Evolutionary conservation across 148 eudicot species (phyloP).

Genomic region (Pouteria glomerata): DNA sequence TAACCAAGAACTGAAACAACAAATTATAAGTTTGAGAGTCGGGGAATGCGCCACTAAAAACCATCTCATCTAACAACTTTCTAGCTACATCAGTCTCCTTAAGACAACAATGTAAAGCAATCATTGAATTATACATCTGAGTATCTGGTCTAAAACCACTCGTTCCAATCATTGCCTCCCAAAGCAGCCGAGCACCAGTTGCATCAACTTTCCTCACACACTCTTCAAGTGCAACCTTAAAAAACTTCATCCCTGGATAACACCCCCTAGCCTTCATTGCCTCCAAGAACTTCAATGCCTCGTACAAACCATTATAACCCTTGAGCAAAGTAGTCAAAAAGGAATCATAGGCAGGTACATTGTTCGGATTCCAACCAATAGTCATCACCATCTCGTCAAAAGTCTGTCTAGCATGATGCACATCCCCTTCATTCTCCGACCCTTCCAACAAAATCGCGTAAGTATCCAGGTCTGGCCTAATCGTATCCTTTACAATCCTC

Average conservation of each 20-base stretch:
- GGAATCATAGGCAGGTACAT: constrained; percentile 62
- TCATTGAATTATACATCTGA: constrained; percentile 62
- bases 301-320: constrained; percentile 49
- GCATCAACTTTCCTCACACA: constrained; percentile 50
- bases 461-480: constrained; percentile 55
- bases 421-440: constrained; percentile 67
- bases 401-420: constrained; percentile 38
- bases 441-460: constrained; percentile 83
- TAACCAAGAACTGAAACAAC: constrained; percentile 44
- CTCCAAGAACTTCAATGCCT: constrained; percentile 50
- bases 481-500: constrained; percentile 26
- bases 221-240: constrained; percentile 54
- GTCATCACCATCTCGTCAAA: constrained; percentile 61
- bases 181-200: constrained; percentile 46
- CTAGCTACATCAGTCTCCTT: constrained; percentile 43
- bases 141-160: constrained; percentile 48
- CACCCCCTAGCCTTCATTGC: constrained; percentile 60
- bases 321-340: constrained; percentile 59
- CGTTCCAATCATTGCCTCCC: constrained; percentile 51
- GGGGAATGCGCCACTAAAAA: constrained; percentile 62
- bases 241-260: constrained; percentile 64
- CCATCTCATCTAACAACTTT: constrained; percentile 71
- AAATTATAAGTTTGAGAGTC: constrained; percentile 50
- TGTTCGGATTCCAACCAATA: constrained; percentile 54
- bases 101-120: constrained; percentile 48